Percentiles rank a stretch among this genome's conserved stretches.
Evolutionary conservation across 1,284 basidiomycete species (phyloP).

Genomic region (Malassezia globosa): DNA sequence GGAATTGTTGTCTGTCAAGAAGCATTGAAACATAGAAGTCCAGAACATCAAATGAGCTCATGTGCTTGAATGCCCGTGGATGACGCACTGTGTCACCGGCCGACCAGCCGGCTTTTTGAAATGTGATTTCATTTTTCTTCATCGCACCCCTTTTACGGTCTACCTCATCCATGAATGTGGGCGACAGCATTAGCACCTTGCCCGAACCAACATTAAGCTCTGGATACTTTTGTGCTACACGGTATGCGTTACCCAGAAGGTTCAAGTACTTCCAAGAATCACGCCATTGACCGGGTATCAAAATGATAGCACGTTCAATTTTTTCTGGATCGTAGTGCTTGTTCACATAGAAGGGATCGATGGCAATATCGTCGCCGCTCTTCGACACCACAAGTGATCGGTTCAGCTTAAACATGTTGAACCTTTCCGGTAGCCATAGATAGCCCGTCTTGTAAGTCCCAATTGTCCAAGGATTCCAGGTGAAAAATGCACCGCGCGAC

Average conservation of each 20-base stretch:
- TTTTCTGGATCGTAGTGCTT: conserved; percentile 19
- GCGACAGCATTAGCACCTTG: conserved; percentile 30
- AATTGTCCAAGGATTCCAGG: conserved; percentile 22
- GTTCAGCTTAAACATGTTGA: conserved; percentile 32
- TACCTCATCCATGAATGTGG: conserved; percentile 29
- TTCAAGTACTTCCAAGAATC: conserved; percentile 41
- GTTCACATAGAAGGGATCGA: conserved; percentile 30
- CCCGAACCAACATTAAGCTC: conserved; percentile 19
- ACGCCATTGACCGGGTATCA: conserved; percentile 30
- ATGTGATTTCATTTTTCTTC: conserved; percentile 25
- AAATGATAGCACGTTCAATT: conserved; percentile 38
- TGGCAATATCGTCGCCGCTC: not conserved
- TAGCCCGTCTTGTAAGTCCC: conserved; percentile 49
- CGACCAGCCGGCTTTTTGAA: conserved; percentile 31
- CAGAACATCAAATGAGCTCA: conserved; percentile 29
- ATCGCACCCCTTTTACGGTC: conserved; percentile 26
- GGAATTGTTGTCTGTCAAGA: conserved; percentile 26
- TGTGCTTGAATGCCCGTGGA: conserved; percentile 17
- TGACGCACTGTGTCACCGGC: conserved; percentile 22
- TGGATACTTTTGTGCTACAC: conserved; percentile 8
- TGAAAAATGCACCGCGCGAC: conserved; percentile 23
- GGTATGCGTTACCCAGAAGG: conserved; percentile 27
- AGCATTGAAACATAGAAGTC: conserved; percentile 34
- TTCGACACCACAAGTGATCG: conserved; percentile 19
- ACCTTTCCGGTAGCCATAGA: conserved; percentile 20